These are phyloP conservation scores for Leccinum cinnamomeum DNA, from an alignment of 1,284 basidiomycete species.

Conservation along the genomic window DNA sequence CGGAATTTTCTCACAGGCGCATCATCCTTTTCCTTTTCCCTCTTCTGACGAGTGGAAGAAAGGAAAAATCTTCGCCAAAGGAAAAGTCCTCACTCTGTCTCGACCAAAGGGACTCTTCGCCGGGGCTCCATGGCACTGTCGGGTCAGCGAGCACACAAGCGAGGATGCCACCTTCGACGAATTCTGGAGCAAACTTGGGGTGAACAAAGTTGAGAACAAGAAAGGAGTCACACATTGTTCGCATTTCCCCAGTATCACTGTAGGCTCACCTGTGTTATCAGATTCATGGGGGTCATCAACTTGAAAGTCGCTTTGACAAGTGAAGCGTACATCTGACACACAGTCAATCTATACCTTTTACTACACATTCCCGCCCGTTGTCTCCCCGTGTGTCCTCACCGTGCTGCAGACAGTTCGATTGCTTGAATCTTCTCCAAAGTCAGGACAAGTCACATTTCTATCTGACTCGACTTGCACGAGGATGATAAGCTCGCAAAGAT, in stretches of 20 bases:
- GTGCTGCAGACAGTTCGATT: slow-evolving; percentile 64
- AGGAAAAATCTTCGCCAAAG: slow-evolving; percentile 59
- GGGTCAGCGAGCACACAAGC: slow-evolving; percentile 62
- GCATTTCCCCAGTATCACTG: background rate
- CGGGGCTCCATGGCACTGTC: slow-evolving; percentile 63
- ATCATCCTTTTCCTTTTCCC: no score
- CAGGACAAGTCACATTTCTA: slow-evolving; percentile 45
- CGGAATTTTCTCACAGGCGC: no score
- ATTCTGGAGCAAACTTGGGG: slow-evolving; percentile 66
- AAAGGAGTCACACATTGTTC: slow-evolving; percentile 45
- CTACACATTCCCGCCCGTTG: slow-evolving; percentile 67
- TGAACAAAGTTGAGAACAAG: slow-evolving; percentile 67
- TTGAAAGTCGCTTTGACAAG: slow-evolving; percentile 48
- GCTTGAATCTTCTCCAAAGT: slow-evolving; percentile 46
- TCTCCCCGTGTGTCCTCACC: slow-evolving; percentile 75
- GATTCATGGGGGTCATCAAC: slow-evolving; percentile 64
- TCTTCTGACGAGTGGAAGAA: slow-evolving; percentile 45
- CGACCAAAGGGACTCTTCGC: slow-evolving; percentile 52
- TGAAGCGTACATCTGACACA: slow-evolving; percentile 62
- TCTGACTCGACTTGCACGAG: slow-evolving; percentile 51
- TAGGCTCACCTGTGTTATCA: slow-evolving; percentile 28
- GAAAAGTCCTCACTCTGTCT: slow-evolving; percentile 53
- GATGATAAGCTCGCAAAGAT: slow-evolving; percentile 57
- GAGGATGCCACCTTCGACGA: slow-evolving; percentile 69
- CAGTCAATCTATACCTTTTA: slow-evolving; percentile 69